Conservation (phyloP, 2,329 filamentous ascomycete species). For the Trichoderma pleuroti region DNA sequence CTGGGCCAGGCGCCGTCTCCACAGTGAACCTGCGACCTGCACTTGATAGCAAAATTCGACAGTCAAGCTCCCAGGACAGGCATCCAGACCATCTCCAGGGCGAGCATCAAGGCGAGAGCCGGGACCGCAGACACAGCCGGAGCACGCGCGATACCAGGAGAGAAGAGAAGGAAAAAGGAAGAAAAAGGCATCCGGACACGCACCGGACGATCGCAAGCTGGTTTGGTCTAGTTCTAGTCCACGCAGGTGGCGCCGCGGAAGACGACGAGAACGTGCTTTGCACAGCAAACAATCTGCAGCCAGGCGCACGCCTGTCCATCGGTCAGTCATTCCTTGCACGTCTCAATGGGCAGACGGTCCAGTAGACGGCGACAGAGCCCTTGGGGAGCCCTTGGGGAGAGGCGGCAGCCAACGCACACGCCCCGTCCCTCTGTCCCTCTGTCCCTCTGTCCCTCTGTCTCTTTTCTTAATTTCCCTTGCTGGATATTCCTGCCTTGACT, state of each 20-base stretch:
- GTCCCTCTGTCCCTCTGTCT: slow-evolving; percentile 1
- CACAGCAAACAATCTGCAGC: slow-evolving; percentile 13
- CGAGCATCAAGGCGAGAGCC: neutral
- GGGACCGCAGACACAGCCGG: too few species aligned
- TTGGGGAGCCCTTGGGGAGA: too few species aligned
- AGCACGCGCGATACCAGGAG: neutral
- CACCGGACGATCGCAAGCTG: slow-evolving; percentile 5
- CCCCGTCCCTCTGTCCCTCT: neutral
- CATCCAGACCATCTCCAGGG: neutral
- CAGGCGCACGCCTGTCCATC: slow-evolving; percentile 6
- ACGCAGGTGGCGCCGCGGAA: slow-evolving; percentile 13
- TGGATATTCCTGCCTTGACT: neutral
- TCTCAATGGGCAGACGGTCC: neutral
- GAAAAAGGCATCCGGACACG: neutral
- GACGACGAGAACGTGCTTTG: neutral
- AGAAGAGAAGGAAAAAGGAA: neutral
- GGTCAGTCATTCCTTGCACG: slow-evolving; percentile 17
- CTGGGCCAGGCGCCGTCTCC: neutral
- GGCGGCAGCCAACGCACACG: slow-evolving; percentile 3
- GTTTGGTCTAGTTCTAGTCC: slow-evolving; percentile 7
- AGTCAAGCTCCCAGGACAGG: neutral
- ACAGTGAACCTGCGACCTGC: slow-evolving; percentile 10
- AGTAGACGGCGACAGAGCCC: neutral
- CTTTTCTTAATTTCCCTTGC: slow-evolving; percentile 13
- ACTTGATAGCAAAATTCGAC: slow-evolving; percentile 7